phyloP scores from a whole-genome alignment of 2,329 filamentous ascomycete species.

The Passalora sequoiae region DNA sequence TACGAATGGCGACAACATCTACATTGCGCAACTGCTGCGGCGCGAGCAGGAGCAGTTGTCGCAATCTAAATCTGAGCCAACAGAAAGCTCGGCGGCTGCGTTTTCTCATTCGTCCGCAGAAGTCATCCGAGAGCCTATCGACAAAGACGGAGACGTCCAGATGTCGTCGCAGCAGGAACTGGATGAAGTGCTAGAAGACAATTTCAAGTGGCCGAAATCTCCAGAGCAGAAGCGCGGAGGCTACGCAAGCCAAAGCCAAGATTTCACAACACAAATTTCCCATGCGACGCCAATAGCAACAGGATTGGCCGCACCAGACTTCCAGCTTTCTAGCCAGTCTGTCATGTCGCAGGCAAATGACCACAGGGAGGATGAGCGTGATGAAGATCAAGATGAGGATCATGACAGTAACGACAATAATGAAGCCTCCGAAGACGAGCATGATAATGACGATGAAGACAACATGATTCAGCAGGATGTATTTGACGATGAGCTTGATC shows the following conservation, averaged over 20 bases:
- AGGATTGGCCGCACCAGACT: neutral
- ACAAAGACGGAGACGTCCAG: neutral
- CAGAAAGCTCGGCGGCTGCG: neutral
- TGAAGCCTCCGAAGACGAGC: constrained; percentile 11
- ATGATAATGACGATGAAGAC: constrained; percentile 2
- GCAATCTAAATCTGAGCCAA: neutral
- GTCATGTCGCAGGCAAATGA: constrained; percentile 5
- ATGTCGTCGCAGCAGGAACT: constrained; percentile 14
- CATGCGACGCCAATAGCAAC: neutral
- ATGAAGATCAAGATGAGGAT: constrained; percentile 2
- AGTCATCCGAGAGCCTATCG: neutral
- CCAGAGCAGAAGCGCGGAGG: constrained; percentile 8
- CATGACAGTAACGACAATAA: constrained; percentile 1
- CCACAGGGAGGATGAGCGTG: neutral
- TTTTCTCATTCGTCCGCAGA: too few species aligned
- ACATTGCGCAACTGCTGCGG: neutral
- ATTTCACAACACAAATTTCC: constrained; percentile 5
- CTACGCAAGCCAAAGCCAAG: neutral
- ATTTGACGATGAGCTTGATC: constrained; percentile 20
- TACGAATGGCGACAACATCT: neutral
- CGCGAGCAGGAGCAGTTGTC: neutral
- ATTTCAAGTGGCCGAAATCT: constrained; percentile 16
- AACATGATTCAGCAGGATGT: too few species aligned
- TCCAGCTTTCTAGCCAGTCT: constrained; percentile 3
- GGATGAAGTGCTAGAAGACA: constrained; percentile 8